A percentile compares a stretch with the other conserved stretches of the same genome.
Evolutionary conservation across 2,329 filamentous ascomycete species (phyloP).

Genomic region (Alternaria ventricosa): DNA sequence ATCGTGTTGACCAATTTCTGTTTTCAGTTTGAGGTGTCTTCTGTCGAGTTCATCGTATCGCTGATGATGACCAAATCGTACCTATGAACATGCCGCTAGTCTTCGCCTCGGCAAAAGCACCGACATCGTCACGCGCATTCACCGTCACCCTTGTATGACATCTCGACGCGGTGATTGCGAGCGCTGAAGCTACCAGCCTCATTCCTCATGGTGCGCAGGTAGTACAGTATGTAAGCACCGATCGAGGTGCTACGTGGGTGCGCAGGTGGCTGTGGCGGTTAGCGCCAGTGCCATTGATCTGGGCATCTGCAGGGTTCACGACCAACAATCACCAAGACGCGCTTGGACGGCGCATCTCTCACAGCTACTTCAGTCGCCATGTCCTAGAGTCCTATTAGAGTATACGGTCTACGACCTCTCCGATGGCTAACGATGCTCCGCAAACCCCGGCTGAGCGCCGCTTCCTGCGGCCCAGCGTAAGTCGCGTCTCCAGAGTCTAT

Average conservation of each 20-base stretch:
- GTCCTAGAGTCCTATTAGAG: constrained; percentile 11
- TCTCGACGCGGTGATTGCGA: neutral
- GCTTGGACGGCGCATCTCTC: constrained; percentile 3
- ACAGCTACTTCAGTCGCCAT: constrained; percentile 7
- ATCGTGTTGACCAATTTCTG: neutral
- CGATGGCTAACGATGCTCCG: constrained; percentile 38
- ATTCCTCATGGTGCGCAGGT: neutral
- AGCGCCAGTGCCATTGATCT: constrained; percentile 21
- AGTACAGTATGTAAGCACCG: neutral
- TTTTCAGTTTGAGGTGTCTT: neutral
- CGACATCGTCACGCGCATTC: neutral
- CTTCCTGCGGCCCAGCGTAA: constrained; percentile 46
- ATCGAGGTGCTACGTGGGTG: constrained; percentile 4
- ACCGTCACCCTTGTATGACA: neutral
- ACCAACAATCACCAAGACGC: neutral
- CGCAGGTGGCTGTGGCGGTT: constrained; percentile 17
- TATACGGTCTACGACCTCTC: constrained; percentile 1
- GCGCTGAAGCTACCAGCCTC: neutral
- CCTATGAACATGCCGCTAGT: neutral
- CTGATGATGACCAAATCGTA: neutral
- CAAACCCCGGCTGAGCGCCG: constrained; percentile 44
- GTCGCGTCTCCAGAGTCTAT: constrained; percentile 12
- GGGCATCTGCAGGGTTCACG: constrained; percentile 20
- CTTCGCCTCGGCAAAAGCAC: neutral
- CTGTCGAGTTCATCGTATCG: neutral